A percentile compares a stretch with the other conserved stretches of the same genome.
phyloP scores from a whole-genome alignment of 202 grass and related monocot genomes.

The Setaria viridis region DNA sequence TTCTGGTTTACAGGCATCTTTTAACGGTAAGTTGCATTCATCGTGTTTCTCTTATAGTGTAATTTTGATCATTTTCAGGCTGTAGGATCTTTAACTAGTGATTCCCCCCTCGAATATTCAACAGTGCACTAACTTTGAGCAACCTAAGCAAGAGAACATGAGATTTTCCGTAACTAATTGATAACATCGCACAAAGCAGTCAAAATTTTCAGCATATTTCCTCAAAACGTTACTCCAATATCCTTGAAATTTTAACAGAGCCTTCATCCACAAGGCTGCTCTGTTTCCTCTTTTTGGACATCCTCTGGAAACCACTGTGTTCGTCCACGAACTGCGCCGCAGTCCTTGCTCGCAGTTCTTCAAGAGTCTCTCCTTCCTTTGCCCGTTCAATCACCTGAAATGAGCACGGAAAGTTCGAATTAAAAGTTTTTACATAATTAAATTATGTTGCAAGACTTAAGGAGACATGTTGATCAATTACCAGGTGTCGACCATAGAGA shows the following conservation, averaged over 20 bases:
- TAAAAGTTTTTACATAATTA: neutral
- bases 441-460: neutral
- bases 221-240: slow-evolving; percentile 58
- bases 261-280: slow-evolving; percentile 64
- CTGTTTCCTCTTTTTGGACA: slow-evolving; percentile 87
- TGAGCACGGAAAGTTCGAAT: neutral
- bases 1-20: neutral
- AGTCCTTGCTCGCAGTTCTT: slow-evolving; percentile 82
- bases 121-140: neutral
- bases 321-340: slow-evolving; percentile 87
- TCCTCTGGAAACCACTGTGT: slow-evolving; percentile 64
- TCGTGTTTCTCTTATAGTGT: neutral
- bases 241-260: slow-evolving; percentile 73
- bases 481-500: slow-evolving; percentile 91
- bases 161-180: neutral
- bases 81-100: neutral
- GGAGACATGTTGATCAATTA: slow-evolving; percentile 38
- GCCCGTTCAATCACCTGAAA: slow-evolving; percentile 85
- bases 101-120: neutral
- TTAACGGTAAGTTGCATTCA: neutral
- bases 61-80: neutral
- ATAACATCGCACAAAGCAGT: slow-evolving; percentile 3
- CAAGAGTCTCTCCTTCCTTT: slow-evolving; percentile 90
- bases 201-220: slow-evolving; percentile 33
- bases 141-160: neutral